Conservation (phyloP, 306 rosid genomes). For the Astragalus glycyphyllos region DNA sequence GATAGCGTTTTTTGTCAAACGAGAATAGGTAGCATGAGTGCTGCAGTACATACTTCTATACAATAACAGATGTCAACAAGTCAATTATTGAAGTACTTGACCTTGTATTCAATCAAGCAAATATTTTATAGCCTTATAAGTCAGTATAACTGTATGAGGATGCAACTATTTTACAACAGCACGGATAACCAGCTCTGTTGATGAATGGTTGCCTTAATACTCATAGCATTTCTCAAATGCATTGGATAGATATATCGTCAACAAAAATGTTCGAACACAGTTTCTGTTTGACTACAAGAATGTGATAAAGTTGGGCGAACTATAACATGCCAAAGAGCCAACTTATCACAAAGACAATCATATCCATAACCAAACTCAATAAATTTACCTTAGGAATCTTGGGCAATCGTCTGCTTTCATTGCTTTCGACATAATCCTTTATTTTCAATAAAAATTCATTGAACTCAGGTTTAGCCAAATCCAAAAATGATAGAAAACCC, state of each 20-base stretch:
- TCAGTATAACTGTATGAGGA: not conserved
- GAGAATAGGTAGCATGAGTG: not conserved
- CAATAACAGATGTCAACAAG: not conserved
- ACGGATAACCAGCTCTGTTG: not conserved
- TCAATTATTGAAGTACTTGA: not conserved
- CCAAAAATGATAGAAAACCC: slow-evolving; percentile 59
- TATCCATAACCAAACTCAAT: not conserved
- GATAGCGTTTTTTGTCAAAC: not conserved
- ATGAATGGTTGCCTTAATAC: slow-evolving; percentile 6
- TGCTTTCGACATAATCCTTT: slow-evolving; percentile 87
- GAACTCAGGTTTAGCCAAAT: slow-evolving; percentile 62
- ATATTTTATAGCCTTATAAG: slow-evolving; percentile 4
- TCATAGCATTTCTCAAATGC: not conserved
- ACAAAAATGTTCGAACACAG: slow-evolving; percentile 3
- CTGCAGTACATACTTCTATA: not conserved
- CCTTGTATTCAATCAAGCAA: slow-evolving; percentile 1
- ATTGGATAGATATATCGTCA: not conserved
- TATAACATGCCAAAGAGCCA: not conserved
- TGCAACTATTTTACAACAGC: slow-evolving; percentile 19
- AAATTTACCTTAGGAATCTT: slow-evolving; percentile 91
- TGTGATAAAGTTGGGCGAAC: slow-evolving; percentile 1
- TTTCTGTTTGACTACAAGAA: slow-evolving; percentile 15
- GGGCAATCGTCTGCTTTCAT: slow-evolving; percentile 91
- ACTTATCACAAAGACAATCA: slow-evolving; percentile 10
- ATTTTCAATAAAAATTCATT: slow-evolving; percentile 60